Conservation (phyloP, 306 rosid species). For the Cicer pinnatifidum region DNA sequence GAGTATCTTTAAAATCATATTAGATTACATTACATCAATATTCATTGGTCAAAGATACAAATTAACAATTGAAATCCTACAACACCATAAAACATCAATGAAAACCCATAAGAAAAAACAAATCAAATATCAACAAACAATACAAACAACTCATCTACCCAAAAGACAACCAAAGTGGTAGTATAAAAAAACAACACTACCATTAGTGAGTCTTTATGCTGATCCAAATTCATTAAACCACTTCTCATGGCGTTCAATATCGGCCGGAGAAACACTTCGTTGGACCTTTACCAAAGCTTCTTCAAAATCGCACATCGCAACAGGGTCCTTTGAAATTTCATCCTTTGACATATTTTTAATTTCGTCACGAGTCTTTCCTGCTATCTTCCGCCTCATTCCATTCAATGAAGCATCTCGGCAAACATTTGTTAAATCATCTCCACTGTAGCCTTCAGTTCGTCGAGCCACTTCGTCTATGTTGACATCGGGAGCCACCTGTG, state of each 20-base stretch:
- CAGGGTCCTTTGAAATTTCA: conserved; percentile 94
- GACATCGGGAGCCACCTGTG: conserved; percentile 81
- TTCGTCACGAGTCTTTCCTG: conserved; percentile 98
- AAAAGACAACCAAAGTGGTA: conserved; percentile 14
- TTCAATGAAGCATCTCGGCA: conserved; percentile 97
- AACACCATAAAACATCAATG: conserved; percentile 36
- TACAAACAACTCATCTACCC: conserved; percentile 24
- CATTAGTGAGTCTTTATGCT: conserved; percentile 51
- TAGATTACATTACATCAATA: conserved; percentile 42
- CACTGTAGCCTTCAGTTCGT: conserved; percentile 93
- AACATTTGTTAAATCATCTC: conserved; percentile 95
- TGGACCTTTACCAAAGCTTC: conserved; percentile 94
- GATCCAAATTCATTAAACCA: conserved; percentile 96
- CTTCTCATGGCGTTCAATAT: conserved; percentile 91
- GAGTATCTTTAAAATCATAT: conserved; percentile 24
- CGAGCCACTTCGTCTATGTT: conserved; percentile 93
- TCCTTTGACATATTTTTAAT: conserved; percentile 96
- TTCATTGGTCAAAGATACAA: conserved; percentile 35
- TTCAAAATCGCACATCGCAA: conserved; percentile 97
- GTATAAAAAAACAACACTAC: conserved; percentile 25
- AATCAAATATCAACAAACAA: conserved; percentile 38
- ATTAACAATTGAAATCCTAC: conserved; percentile 37
- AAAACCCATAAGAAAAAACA: conserved; percentile 17
- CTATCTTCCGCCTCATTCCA: conserved; percentile 98
- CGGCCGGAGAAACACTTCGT: conserved; percentile 89